phyloP scores from a whole-genome alignment of 2,329 filamentous ascomycete genomes.

The Aureobasidium sp. region DNA sequence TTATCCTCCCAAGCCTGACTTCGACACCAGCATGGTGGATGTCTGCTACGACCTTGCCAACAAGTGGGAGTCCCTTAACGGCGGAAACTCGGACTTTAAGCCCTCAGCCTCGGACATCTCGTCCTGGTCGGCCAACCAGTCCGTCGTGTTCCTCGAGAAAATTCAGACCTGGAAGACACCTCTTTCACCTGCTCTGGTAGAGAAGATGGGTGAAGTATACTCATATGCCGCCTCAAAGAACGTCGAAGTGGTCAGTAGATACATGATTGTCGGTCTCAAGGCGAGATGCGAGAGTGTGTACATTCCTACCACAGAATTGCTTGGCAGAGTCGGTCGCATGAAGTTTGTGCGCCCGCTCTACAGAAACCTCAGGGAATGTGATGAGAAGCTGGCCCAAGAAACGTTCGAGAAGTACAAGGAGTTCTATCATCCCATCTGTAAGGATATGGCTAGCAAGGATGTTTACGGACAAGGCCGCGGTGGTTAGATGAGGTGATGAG shows the following conservation, averaged over 20 bases:
- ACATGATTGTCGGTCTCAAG: slow-evolving; percentile 70
- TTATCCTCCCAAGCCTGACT: slow-evolving; percentile 80
- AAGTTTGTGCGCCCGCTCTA: slow-evolving; percentile 91
- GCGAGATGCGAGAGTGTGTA: slow-evolving; percentile 65
- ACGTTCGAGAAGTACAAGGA: slow-evolving; percentile 83
- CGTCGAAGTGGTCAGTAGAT: slow-evolving; percentile 76
- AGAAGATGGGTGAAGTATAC: slow-evolving; percentile 68
- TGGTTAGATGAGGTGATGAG: slow-evolving; percentile 34
- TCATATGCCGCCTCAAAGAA: slow-evolving; percentile 68
- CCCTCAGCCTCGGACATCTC: slow-evolving; percentile 64
- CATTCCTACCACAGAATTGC: slow-evolving; percentile 61
- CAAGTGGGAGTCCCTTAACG: slow-evolving; percentile 62
- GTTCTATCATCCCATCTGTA: slow-evolving; percentile 95
- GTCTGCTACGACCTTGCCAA: slow-evolving; percentile 74
- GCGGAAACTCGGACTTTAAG: slow-evolving; percentile 38
- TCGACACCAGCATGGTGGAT: slow-evolving; percentile 82
- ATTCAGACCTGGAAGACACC: slow-evolving; percentile 61
- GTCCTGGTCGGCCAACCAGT: slow-evolving; percentile 75
- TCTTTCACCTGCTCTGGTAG: slow-evolving; percentile 58
- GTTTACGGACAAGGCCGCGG: slow-evolving; percentile 41
- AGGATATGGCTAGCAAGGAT: slow-evolving; percentile 79
- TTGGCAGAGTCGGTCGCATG: slow-evolving; percentile 85
- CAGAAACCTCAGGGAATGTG: slow-evolving; percentile 64
- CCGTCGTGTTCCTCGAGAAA: slow-evolving; percentile 81
- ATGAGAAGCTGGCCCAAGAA: slow-evolving; percentile 65